Conservation (phyloP, 2,329 filamentous ascomycete genomes). For the Colletotrichum abscissum region DNA sequence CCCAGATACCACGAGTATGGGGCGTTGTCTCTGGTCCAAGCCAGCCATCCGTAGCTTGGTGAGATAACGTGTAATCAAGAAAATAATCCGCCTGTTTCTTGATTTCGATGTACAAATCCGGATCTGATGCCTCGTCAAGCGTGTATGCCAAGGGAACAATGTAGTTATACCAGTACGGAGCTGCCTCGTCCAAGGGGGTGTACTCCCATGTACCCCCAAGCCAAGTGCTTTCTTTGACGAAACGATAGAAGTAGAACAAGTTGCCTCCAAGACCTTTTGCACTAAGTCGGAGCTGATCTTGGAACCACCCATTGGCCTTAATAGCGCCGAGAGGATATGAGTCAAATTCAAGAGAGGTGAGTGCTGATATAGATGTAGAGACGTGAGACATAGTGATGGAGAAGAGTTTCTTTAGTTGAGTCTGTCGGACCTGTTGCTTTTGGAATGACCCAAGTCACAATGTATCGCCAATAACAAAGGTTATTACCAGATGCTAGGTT, state of each 20-base stretch:
- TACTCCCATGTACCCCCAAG: slow-evolving; percentile 62
- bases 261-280: slow-evolving; percentile 65
- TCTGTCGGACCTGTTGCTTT: too few relatives aligned
- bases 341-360: too few relatives aligned
- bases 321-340: slow-evolving; percentile 38
- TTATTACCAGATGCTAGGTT: too few relatives aligned
- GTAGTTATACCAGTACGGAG: slow-evolving; percentile 71
- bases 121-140: slow-evolving; percentile 50
- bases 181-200: slow-evolving; percentile 64
- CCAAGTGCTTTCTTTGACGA: slow-evolving; percentile 63
- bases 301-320: slow-evolving; percentile 62
- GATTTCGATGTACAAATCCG: not conserved
- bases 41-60: slow-evolving; percentile 67
- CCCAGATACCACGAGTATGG: slow-evolving; percentile 62
- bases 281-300: slow-evolving; percentile 59
- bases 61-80: slow-evolving; percentile 58
- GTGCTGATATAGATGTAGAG: too few relatives aligned
- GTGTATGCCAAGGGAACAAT: slow-evolving; percentile 67
- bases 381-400: too few relatives aligned
- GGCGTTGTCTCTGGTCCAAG: slow-evolving; percentile 60
- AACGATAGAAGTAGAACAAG: slow-evolving; percentile 64
- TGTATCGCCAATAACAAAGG: too few relatives aligned
- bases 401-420: too few relatives aligned
- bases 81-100: slow-evolving; percentile 43
- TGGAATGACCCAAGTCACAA: too few relatives aligned